These are phyloP conservation scores for Cupressus sempervirens DNA, from an alignment of 75 land plant species.

Conservation along the genomic window DNA sequence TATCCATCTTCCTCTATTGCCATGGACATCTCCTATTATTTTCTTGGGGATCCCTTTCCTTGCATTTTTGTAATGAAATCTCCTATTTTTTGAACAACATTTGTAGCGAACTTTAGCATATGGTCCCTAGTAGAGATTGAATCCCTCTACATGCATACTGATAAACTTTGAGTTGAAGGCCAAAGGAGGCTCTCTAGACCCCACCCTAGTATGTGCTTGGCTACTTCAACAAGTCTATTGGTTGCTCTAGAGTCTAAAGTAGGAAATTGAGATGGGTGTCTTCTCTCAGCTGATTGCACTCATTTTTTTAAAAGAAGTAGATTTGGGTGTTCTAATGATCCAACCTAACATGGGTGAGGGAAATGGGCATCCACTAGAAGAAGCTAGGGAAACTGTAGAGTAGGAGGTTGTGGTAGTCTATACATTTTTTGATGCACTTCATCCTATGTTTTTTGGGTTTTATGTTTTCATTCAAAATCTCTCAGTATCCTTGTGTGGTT, in stretches of 20 bases:
- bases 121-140: conserved; percentile 41
- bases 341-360: conserved; percentile 60
- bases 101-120: conserved; percentile 53
- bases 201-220: conserved; percentile 31
- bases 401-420: conserved; percentile 45
- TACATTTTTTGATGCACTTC: no score
- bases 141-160: conserved; percentile 58
- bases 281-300: conserved; percentile 68
- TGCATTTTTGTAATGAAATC: conserved; percentile 22
- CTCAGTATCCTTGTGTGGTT: no score
- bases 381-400: conserved; percentile 20
- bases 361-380: conserved; percentile 49
- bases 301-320: conserved; percentile 39
- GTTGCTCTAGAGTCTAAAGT: conserved; percentile 24
- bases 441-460: no score
- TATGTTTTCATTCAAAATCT: no score
- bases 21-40: no score
- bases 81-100: conserved; percentile 39
- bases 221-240: conserved; percentile 20
- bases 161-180: conserved; percentile 62
- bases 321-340: conserved; percentile 14
- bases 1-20: no score
- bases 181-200: conserved; percentile 57
- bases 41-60: conserved; percentile 42
- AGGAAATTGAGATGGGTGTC: conserved; percentile 54